Evolutionary conservation across 768 basidiomycete genomes (phyloP), one percentile per base, ranked within the genome.

Genomic region (Lepiota brunneoincarnata): DNA sequence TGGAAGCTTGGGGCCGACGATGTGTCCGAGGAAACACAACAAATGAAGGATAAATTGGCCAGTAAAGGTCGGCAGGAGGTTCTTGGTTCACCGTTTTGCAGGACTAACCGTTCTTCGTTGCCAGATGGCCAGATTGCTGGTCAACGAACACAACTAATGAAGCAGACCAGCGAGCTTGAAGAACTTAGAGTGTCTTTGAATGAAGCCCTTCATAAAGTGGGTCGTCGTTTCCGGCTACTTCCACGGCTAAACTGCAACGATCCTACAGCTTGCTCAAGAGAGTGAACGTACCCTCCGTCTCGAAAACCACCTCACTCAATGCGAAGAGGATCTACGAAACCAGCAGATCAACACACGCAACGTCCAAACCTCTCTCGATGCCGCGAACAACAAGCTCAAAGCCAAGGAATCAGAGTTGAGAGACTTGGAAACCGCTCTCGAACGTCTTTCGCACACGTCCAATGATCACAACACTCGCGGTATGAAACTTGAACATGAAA

Each of bases 401-500:
- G 71, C 69, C 10, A 74, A 80, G 54, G 78, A 80, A 43, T 67
- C 75, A 45, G 75, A 78, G 51, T 67, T 74, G 17, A 76, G 72
- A 31, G 81, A 85, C 47, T 75, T 89, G 24, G 77, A 87, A 57
- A 69, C 76, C 28, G 78, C 75, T 38, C 70, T 89, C 15, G 80
- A 83, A 46, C 72, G 74, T 9, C 58, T 86, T 38, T 82, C 84
- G 2, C 71, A 75, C 47, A 73, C 75, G n/a, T 82, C 81, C 2
- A 74, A 82, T 56, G 66, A 73, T 9, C 72, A 77, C 24, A 70
- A 69, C 36, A 54, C 70, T 37, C 75, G 73, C 28, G 66, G 69
- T 10, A 62, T 62, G n/a, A 79, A 78, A 54, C 65, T 86, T 24
- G 76, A 83, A 63, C 74, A 73, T 49, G 87, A 88, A 54, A 88